Base-by-base conservation (phyloP, 768 basidiomycete species). In the Tulasnella sp. region DNA sequence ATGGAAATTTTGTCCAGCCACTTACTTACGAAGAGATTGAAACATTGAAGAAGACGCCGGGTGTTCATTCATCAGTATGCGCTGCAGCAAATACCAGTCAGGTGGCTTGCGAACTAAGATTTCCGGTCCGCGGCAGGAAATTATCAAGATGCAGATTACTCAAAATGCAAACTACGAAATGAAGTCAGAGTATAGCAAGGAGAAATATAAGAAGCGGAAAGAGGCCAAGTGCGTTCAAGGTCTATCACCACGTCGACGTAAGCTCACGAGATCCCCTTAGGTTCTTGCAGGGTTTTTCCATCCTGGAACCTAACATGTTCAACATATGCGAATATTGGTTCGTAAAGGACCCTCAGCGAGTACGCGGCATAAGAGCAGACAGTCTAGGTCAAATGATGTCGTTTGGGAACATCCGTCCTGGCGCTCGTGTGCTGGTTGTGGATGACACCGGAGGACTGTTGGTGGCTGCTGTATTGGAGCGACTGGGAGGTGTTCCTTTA, bases 171-270 rank as follows among this genome's bases (percentile, higher is more conserved):
- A 94, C 82, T 99, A 94, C 84, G 91, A 92, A 16, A 87, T 99
- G 74, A 99, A 99, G 86, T 99, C 97, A 1, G 98, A 97, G 85
- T 99, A 97, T 85, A 96, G 94, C 86, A 99, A 99, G 85, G 97
- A 99, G 83, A 99, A 99, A 84, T 99, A 98, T 86, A 93, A 91
- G 85, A 97, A 97, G 85, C 89, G 95, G 52, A 99, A 99, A 85
- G 95, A 97, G 86, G 96, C 94, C 79, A 99, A 99, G 97, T 97
- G 83, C 82, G 92, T 82, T 0, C 27, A 14, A 38, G 16, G n/a
- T 21, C 52, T 0, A 39, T 34, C 14, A 7, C 34, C 44, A 16
- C 71, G 9, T 52, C 27, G n/a, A 56, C 46, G 3, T 84, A 21
- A 4, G 21, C 38, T 58, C 40, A 58, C 21, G 46, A 16, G 58